These are phyloP conservation scores for Agrocybe praecox DNA, from an alignment of 768 basidiomycete species.

Conservation along the genomic window DNA sequence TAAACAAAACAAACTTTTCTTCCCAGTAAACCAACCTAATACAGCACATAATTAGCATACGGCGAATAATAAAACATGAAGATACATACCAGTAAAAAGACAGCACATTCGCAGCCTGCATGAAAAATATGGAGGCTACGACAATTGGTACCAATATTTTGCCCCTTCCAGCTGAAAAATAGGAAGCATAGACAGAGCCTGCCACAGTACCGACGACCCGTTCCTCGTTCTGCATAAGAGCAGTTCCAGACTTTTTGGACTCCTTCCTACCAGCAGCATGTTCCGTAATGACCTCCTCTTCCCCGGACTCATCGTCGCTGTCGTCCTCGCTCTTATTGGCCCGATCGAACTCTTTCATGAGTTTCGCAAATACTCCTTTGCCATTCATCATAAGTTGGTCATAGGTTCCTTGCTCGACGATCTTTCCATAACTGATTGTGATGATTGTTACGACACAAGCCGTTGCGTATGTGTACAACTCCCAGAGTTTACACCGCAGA, in stretches of 20 bases:
- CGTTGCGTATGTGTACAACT: too few relatives aligned
- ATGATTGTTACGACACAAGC: too few relatives aligned
- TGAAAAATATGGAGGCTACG: slow-evolving; percentile 57
- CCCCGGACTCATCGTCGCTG: slow-evolving; percentile 9
- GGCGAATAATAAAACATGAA: not conserved
- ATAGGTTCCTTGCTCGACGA: slow-evolving; percentile 84
- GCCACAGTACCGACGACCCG: slow-evolving; percentile 73
- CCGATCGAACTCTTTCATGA: slow-evolving; percentile 71
- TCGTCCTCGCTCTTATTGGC: slow-evolving; percentile 45
- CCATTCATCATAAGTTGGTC: slow-evolving; percentile 57
- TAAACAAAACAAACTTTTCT: slow-evolving; percentile 38
- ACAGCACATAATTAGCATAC: not conserved
- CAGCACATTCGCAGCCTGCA: slow-evolving; percentile 74
- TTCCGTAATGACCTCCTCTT: slow-evolving; percentile 13
- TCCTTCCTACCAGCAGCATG: slow-evolving; percentile 38
- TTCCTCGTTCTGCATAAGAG: slow-evolving; percentile 83
- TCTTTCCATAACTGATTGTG: slow-evolving; percentile 70
- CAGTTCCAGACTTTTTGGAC: slow-evolving; percentile 44
- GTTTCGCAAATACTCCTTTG: slow-evolving; percentile 67
- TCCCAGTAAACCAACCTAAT: slow-evolving; percentile 84
- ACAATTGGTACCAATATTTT: slow-evolving; percentile 56
- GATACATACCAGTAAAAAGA: slow-evolving; percentile 66
- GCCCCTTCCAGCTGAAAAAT: slow-evolving; percentile 71
- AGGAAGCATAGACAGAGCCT: slow-evolving; percentile 53
- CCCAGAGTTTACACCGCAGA: too few relatives aligned